Percentiles rank a stretch among this genome's conserved stretches.
Conservation (phyloP, 75 land plant species). For the Adiantum capillusveneris region DNA sequence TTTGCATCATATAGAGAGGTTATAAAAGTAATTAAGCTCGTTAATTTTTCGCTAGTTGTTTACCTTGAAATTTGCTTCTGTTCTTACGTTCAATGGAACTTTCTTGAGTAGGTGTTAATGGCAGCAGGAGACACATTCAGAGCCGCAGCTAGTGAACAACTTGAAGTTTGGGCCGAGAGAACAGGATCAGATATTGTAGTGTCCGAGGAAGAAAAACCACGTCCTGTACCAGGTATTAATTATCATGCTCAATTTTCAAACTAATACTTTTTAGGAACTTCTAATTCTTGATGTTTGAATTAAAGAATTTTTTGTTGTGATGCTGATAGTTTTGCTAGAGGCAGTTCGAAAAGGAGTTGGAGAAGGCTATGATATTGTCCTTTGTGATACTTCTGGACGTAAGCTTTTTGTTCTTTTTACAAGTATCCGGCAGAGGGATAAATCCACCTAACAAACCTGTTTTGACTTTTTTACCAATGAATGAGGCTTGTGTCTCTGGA, state of each 20-base stretch:
- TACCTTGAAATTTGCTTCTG: no score
- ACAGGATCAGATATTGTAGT: constrained; percentile 89
- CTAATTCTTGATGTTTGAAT: background rate
- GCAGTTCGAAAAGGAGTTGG: constrained; percentile 79
- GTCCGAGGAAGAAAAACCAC: constrained; percentile 56
- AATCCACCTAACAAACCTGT: no score
- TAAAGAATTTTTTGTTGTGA: background rate
- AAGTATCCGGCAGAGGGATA: no score
- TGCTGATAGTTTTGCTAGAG: constrained; percentile 73
- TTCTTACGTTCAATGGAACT: no score
- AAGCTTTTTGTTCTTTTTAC: constrained; percentile 18
- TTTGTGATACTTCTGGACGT: constrained; percentile 99
- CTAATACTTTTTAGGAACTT: no score
- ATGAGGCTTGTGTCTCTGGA: no score
- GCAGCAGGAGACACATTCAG: constrained; percentile 99
- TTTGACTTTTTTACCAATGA: no score
- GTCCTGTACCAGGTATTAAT: constrained; percentile 67
- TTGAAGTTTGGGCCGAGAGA: constrained; percentile 96
- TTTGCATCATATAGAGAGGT: no score
- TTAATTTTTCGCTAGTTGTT: no score
- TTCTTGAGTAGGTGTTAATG: constrained; percentile 57
- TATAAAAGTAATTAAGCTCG: no score
- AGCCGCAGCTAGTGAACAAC: constrained; percentile 96
- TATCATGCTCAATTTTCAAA: background rate
- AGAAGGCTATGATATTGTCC: constrained; percentile 74